A percentile compares a stretch with the other conserved stretches of the same genome.
Evolutionary conservation across 2,329 filamentous ascomycete species (phyloP).

Genomic region (Scleromitrula shiraiana): DNA sequence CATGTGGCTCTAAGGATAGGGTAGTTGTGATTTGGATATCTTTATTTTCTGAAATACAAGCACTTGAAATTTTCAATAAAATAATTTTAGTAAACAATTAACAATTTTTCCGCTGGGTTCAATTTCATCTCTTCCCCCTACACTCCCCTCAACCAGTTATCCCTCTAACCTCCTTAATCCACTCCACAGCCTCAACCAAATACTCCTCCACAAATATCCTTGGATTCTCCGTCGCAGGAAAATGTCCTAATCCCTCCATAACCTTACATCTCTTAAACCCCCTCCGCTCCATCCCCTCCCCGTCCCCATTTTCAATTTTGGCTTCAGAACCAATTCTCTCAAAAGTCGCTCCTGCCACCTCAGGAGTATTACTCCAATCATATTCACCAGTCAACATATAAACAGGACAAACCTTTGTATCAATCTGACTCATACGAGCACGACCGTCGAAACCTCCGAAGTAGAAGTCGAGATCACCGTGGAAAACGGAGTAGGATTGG

Average conservation of each 20-base stretch:
- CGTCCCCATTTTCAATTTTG: too few relatives aligned
- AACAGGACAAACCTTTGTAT: constrained; percentile 41
- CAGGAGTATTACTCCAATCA: constrained; percentile 16
- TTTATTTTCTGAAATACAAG: too few relatives aligned
- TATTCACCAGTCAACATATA: constrained; percentile 40
- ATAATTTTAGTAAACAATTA: too few relatives aligned
- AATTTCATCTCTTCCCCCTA: too few relatives aligned
- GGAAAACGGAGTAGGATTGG: constrained; percentile 44
- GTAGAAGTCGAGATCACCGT: constrained; percentile 44
- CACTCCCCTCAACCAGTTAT: too few relatives aligned
- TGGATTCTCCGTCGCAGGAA: neutral
- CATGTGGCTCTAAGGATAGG: too few relatives aligned
- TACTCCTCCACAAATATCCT: neutral
- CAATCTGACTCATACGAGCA: constrained; percentile 35
- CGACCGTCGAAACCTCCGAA: constrained; percentile 43
- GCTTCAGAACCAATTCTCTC: too few relatives aligned
- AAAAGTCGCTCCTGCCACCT: constrained; percentile 9
- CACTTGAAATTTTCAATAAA: too few relatives aligned
- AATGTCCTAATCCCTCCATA: neutral
- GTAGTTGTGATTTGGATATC: too few relatives aligned
- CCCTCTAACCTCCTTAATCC: neutral
- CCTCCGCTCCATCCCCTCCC: too few relatives aligned
- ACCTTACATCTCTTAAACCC: neutral
- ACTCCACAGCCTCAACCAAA: neutral
- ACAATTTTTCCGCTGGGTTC: too few relatives aligned